A percentile compares a stretch with the other conserved stretches of the same genome.
These are phyloP conservation scores for Penicillium waksmanii DNA, from an alignment of 495 filamentous ascomycete genomes.

Conservation along the genomic window DNA sequence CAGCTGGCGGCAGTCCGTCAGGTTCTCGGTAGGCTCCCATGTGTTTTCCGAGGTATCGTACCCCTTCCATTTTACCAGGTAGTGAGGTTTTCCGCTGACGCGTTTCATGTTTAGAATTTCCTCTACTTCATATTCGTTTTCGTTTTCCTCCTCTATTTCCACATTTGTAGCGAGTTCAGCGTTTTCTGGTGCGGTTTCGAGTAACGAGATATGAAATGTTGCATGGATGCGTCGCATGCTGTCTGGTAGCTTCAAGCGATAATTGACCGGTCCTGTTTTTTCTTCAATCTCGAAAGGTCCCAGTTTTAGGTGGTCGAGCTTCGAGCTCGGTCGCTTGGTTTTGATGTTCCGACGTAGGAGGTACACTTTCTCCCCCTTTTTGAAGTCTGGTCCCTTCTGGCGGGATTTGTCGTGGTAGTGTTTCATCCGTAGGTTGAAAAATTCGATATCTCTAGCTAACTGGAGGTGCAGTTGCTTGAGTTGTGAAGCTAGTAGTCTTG, in stretches of 20 bases:
- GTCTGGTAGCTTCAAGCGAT: slow-evolving; percentile 11
- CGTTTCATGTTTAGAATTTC: neutral
- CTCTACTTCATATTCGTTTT: slow-evolving; percentile 13
- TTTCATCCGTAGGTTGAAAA: neutral
- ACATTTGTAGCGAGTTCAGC: slow-evolving; percentile 12
- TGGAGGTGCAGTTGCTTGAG: neutral
- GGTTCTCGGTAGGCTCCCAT: slow-evolving; percentile 16
- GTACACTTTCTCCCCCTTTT: slow-evolving; percentile 9
- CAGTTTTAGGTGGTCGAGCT: slow-evolving; percentile 12
- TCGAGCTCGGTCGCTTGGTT: slow-evolving; percentile 10
- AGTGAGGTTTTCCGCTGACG: slow-evolving; percentile 5
- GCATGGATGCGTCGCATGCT: slow-evolving; percentile 10
- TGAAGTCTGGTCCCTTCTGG: slow-evolving; percentile 1
- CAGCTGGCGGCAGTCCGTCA: slow-evolving; percentile 9
- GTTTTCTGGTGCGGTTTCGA: slow-evolving; percentile 7
- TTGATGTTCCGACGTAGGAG: slow-evolving; percentile 13
- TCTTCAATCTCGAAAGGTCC: slow-evolving; percentile 15
- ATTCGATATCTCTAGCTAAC: neutral
- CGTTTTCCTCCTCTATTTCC: slow-evolving; percentile 11
- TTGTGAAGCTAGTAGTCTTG: neutral
- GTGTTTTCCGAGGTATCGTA: slow-evolving; percentile 17
- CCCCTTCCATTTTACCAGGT: slow-evolving; percentile 12
- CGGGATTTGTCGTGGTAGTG: neutral
- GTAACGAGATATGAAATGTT: slow-evolving; percentile 10
- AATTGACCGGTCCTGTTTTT: slow-evolving; percentile 16